Percentiles rank a stretch among this genome's conserved stretches.
Evolutionary conservation across 2,329 filamentous ascomycete species (phyloP).

Genomic region (Trichoderma citrinoviride): DNA sequence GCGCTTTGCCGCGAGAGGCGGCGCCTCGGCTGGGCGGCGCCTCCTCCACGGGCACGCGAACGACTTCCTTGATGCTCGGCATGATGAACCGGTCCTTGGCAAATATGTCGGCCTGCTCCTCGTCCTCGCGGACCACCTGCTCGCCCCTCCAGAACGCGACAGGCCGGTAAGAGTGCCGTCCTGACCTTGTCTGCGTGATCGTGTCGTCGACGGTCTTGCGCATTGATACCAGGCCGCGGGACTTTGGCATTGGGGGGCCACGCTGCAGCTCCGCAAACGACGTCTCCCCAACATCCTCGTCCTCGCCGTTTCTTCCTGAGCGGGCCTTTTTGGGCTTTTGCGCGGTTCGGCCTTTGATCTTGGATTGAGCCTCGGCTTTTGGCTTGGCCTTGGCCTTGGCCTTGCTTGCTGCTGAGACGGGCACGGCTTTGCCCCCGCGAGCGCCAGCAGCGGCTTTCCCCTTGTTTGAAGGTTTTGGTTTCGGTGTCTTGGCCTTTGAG

Average conservation of each 20-base stretch:
- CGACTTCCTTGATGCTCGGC: conserved; percentile 71
- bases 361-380: conserved; percentile 28
- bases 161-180: conserved; percentile 73
- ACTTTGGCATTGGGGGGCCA: conserved; percentile 55
- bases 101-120: conserved; percentile 51
- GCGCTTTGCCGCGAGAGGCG: conserved; percentile 27
- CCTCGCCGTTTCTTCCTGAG: conserved; percentile 30
- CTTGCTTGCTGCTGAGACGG: conserved; percentile 2
- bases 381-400: conserved; percentile 16
- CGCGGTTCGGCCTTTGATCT: conserved; percentile 28
- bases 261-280: conserved; percentile 50
- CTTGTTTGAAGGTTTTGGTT: not conserved
- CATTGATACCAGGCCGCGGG: conserved; percentile 53
- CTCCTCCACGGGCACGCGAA: conserved; percentile 65
- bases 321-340: conserved; percentile 28
- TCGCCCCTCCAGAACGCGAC: conserved; percentile 87
- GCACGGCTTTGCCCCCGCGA: not conserved
- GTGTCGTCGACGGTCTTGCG: conserved; percentile 47
- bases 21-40: conserved; percentile 27
- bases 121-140: conserved; percentile 65
- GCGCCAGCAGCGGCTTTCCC: conserved; percentile 7
- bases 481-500: conserved; percentile 30
- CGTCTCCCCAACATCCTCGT: conserved; percentile 45
- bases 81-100: conserved; percentile 52
- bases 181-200: conserved; percentile 66